Base-by-base conservation (phyloP, 192 early-diverging fungal species). In the Lobosporangium transversale region DNA sequence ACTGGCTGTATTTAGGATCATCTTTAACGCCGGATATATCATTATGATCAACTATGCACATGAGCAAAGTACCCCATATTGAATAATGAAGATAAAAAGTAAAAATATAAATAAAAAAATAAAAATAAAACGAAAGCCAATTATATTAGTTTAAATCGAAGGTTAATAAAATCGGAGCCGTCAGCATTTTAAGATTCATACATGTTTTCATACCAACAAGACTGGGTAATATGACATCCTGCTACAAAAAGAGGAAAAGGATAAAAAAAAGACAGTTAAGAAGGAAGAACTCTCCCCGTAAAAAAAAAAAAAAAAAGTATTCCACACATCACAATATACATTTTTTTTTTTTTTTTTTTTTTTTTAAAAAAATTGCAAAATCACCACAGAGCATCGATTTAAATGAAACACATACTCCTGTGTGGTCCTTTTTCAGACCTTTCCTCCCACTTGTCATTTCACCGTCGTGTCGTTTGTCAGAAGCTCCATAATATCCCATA, bases 11-110 rank as follows among this genome's bases (percentile, higher is more conserved):
- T 18, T 59, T 66, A 15, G 48, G 30, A 36, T 65, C 62, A 10
- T 53, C 43, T 2, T 75, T 75, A 26, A 75, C 43, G 32, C 63
- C 58, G 3, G 71, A 53, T 51, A 75, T 75, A 29, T 75, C 71
- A 7, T 58, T 42, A 14, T 66, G 50, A 32, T 75, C 71, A n/a
- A 60, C 71, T 66, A 56, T 5, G 15, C 7, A n/a, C 31, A 20
- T 3, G 1, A 20, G 2, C n/a, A n/a, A 48, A 48, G 23, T 14
- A 14, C 6, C 5, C 45, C 10, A 20, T 14, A 48, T 48, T 14
- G 20, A 15, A 11, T 32, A 26, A 35, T 6, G 21, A 44, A 14
- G 1, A 36, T 20, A 30, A 29, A 15, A 20, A n/a, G 18, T 8
- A 29, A 49, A 3, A 18, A 35, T 54, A n/a, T n/a, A n/a, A n/a